phyloP scores from a whole-genome alignment of 2,329 filamentous ascomycete genomes.

The Fusarium redolens region DNA sequence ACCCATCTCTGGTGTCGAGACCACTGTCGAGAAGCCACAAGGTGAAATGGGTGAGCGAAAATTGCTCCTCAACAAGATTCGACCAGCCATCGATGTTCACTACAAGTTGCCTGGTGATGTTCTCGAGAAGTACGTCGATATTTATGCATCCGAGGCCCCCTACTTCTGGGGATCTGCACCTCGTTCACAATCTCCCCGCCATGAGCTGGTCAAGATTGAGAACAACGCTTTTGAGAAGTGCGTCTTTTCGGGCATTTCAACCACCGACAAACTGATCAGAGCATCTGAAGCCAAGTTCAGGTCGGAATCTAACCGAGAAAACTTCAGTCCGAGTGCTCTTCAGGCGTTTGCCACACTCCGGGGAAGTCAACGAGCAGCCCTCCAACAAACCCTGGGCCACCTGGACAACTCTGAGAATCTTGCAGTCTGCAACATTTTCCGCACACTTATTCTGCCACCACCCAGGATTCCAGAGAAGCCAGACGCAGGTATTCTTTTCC shows the following conservation, averaged over 20 bases:
- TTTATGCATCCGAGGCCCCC: slow-evolving; percentile 21
- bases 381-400: slow-evolving; percentile 56
- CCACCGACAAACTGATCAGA: slow-evolving; percentile 26
- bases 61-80: slow-evolving; percentile 22
- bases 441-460: slow-evolving; percentile 52
- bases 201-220: slow-evolving; percentile 52
- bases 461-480: slow-evolving; percentile 18
- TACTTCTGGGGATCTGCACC: slow-evolving; percentile 15
- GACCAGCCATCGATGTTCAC: slow-evolving; percentile 38
- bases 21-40: neutral
- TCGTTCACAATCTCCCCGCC: neutral
- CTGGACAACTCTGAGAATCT: slow-evolving; percentile 54
- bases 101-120: slow-evolving; percentile 35
- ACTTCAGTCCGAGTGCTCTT: slow-evolving; percentile 10
- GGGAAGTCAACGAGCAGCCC: slow-evolving; percentile 57
- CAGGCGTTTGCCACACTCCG: slow-evolving; percentile 51
- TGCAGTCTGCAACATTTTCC: slow-evolving; percentile 51
- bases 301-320: neutral
- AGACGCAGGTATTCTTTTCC: slow-evolving; percentile 41
- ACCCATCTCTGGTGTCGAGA: slow-evolving; percentile 32
- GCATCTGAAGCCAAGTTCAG: slow-evolving; percentile 11
- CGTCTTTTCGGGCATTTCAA: slow-evolving; percentile 40
- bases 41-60: slow-evolving; percentile 26
- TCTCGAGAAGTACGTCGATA: slow-evolving; percentile 25
- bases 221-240: slow-evolving; percentile 51